phyloP scores from a whole-genome alignment of 2,329 filamentous ascomycete genomes.

The Colletotrichum zoysiae region DNA sequence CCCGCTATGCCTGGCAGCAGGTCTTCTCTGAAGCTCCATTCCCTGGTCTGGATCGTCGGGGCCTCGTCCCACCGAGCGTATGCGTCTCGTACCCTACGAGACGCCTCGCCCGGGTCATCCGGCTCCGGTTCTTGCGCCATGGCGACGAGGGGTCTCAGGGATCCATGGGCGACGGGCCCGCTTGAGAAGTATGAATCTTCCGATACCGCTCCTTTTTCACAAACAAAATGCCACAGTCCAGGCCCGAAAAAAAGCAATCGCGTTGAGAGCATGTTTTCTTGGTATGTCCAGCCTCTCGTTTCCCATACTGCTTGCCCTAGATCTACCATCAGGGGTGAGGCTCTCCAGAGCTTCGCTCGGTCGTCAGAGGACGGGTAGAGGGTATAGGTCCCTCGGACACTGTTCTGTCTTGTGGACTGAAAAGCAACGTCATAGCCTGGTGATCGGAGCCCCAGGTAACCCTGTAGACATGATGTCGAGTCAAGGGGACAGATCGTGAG shows the following conservation, averaged over 20 bases:
- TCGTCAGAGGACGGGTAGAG: constrained; percentile 4
- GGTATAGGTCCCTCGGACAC: neutral
- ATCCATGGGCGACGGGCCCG: constrained; percentile 5
- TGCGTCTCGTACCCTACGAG: neutral
- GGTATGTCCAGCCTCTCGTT: constrained; percentile 13
- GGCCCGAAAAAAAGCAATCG: constrained; percentile 9
- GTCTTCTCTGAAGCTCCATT: neutral
- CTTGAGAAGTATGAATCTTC: constrained; percentile 1
- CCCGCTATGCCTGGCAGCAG: constrained; percentile 3
- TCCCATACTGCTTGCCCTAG: constrained; percentile 6
- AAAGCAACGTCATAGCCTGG: neutral
- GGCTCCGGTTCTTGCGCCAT: neutral
- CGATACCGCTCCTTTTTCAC: neutral
- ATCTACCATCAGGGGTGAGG: neutral
- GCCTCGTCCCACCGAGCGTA: constrained; percentile 8
- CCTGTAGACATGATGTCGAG: constrained; percentile 9
- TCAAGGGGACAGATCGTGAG: constrained; percentile 10
- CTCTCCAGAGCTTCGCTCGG: neutral
- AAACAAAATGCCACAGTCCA: neutral
- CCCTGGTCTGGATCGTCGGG: neutral
- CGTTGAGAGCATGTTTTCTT: constrained; percentile 7
- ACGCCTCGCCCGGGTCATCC: neutral
- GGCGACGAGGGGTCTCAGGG: neutral
- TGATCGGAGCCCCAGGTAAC: neutral
- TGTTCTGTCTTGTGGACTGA: neutral